Conservation (phyloP, 2,329 filamentous ascomycete species). For the Fusarium protoensiforme region DNA sequence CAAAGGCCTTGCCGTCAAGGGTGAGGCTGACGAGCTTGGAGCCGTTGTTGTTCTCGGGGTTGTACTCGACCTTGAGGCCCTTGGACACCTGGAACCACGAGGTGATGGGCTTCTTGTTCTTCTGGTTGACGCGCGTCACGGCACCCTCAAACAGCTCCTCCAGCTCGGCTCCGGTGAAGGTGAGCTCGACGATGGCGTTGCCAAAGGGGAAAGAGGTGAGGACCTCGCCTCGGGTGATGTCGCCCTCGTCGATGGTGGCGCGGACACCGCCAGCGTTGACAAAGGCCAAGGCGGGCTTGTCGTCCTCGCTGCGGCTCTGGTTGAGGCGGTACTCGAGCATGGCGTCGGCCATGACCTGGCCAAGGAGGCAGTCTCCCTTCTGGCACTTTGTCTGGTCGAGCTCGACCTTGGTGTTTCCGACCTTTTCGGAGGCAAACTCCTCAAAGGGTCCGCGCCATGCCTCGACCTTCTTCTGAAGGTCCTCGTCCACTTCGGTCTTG, state of each 20-base stretch:
- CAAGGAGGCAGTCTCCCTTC: constrained; percentile 66
- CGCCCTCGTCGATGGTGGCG: constrained; percentile 69
- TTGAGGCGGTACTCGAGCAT: constrained; percentile 70
- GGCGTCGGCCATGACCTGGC: constrained; percentile 67
- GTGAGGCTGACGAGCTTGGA: constrained; percentile 63
- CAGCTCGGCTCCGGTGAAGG: constrained; percentile 62
- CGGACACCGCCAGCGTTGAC: constrained; percentile 74
- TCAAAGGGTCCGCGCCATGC: constrained; percentile 71
- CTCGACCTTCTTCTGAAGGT: constrained; percentile 67
- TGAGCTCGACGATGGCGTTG: constrained; percentile 71
- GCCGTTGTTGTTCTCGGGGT: constrained; percentile 61
- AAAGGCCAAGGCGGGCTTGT: constrained; percentile 64
- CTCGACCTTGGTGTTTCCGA: constrained; percentile 64
- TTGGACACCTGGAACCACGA: constrained; percentile 71
- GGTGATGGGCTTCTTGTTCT: constrained; percentile 63
- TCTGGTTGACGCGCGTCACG: constrained; percentile 64
- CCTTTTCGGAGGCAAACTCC: constrained; percentile 65
- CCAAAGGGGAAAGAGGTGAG: constrained; percentile 74
- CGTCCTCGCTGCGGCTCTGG: constrained; percentile 49
- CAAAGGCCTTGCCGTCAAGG: constrained; percentile 60
- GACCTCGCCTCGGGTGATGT: constrained; percentile 72
- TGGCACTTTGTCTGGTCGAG: constrained; percentile 71
- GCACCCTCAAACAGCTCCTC: constrained; percentile 70
- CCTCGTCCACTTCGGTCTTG: constrained; percentile 65
- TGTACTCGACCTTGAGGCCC: constrained; percentile 67